These are phyloP conservation scores for Lyophyllum decastes DNA, from an alignment of 768 basidiomycete species.

Conservation along the genomic window DNA sequence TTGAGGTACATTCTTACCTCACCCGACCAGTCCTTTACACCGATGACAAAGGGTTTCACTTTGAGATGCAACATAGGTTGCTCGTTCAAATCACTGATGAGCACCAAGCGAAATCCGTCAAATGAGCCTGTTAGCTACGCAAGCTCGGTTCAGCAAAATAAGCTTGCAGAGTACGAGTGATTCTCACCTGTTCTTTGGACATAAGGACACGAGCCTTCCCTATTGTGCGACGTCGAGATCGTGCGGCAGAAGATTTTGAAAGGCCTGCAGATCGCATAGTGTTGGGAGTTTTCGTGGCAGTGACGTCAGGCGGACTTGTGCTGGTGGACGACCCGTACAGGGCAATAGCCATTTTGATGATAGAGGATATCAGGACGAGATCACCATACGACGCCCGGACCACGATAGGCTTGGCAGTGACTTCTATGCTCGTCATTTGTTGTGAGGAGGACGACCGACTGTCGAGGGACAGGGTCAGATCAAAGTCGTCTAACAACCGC, in stretches of 20 bases:
- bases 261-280: neutral
- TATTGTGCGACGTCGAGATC: conserved; percentile 17
- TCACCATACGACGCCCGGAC: conserved; percentile 96
- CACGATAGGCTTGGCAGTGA: conserved; percentile 80
- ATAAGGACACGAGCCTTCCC: conserved; percentile 49
- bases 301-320: neutral
- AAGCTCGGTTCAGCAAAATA: conserved; percentile 3
- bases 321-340: conserved; percentile 54
- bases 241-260: conserved; percentile 11
- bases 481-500: conserved; percentile 91
- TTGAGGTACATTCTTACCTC: conserved; percentile 51
- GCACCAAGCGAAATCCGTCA: conserved; percentile 89
- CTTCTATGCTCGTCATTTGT: conserved; percentile 80
- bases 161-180: neutral
- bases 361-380: conserved; percentile 83
- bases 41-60: conserved; percentile 80
- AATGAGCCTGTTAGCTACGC: conserved; percentile 78
- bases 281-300: conserved; percentile 5
- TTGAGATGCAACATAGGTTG: conserved; percentile 91
- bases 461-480: conserved; percentile 86
- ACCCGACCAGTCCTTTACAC: conserved; percentile 92
- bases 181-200: conserved; percentile 79
- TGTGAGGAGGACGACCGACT: conserved; percentile 70
- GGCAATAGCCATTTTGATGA: conserved; percentile 84
- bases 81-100: conserved; percentile 95